A percentile compares a stretch with the other conserved stretches of the same genome.
phyloP scores from a whole-genome alignment of 1,139 yeast species.

The Geotrichum restrictum region DNA sequence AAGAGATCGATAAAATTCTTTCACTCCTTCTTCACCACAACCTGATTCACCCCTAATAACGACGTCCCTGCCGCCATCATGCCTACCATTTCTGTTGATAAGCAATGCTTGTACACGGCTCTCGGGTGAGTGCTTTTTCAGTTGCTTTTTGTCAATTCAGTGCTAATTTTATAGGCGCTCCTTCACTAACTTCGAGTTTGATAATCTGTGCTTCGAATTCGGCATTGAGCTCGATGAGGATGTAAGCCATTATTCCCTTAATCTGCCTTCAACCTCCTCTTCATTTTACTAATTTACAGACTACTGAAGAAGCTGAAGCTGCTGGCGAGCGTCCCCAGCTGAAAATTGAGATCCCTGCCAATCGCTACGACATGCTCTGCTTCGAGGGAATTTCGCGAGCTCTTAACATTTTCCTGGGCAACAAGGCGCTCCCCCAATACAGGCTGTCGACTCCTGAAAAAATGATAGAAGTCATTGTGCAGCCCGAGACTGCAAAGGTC shows the following conservation, averaged over 20 bases:
- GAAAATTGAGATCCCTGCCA: slow-evolving; percentile 96
- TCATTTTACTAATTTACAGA: slow-evolving; percentile 21
- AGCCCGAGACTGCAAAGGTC: slow-evolving; percentile 63
- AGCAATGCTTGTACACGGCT: slow-evolving; percentile 79
- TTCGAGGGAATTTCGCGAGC: slow-evolving; percentile 97
- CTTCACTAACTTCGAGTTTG: slow-evolving; percentile 89
- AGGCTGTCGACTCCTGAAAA: slow-evolving; percentile 51
- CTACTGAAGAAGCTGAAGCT: slow-evolving; percentile 52
- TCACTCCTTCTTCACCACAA: neutral
- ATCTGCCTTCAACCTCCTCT: neutral
- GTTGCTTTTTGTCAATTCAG: slow-evolving; percentile 1
- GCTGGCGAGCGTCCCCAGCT: slow-evolving; percentile 85
- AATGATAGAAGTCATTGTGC: slow-evolving; percentile 58
- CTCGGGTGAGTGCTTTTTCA: slow-evolving; percentile 43
- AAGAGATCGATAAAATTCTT: neutral
- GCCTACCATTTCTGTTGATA: slow-evolving; percentile 97
- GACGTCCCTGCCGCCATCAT: slow-evolving; percentile 39
- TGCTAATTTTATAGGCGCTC: slow-evolving; percentile 42
- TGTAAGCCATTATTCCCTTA: slow-evolving; percentile 30
- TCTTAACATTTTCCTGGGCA: slow-evolving; percentile 82
- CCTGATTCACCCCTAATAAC: neutral
- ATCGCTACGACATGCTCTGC: slow-evolving; percentile 95
- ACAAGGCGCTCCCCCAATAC: slow-evolving; percentile 60
- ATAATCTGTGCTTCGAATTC: slow-evolving; percentile 93
- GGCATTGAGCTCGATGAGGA: slow-evolving; percentile 98